A percentile compares a stretch with the other conserved stretches of the same genome.
These are phyloP conservation scores for Clarireedia sp. DNA, from an alignment of 2,329 filamentous ascomycete species.

Conservation along the genomic window DNA sequence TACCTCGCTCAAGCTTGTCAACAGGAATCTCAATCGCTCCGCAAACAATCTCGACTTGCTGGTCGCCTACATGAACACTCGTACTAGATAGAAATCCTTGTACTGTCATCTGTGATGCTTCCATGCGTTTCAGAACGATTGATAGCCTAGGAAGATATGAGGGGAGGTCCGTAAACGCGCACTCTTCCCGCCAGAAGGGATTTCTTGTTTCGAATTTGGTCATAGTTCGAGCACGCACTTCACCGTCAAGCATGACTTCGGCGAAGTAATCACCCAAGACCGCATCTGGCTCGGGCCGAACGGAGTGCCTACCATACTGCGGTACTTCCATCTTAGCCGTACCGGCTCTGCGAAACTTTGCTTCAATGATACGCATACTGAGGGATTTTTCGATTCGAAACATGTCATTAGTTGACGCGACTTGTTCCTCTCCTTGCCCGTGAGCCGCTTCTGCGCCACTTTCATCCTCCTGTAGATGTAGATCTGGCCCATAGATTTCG, in stretches of 20 bases:
- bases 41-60: constrained; percentile 44
- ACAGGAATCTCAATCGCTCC: constrained; percentile 70
- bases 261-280: constrained; percentile 64
- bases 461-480: constrained; percentile 12
- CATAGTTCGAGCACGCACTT: constrained; percentile 67
- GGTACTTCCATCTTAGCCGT: constrained; percentile 26
- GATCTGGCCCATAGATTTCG: constrained; percentile 61
- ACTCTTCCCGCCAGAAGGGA: constrained; percentile 74
- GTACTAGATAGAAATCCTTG: constrained; percentile 27
- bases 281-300: constrained; percentile 35
- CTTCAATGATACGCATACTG: constrained; percentile 51
- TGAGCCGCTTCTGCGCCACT: constrained; percentile 11
- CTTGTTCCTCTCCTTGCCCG: neutral
- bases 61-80: constrained; percentile 20
- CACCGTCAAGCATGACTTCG: constrained; percentile 72
- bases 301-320: constrained; percentile 17
- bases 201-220: constrained; percentile 63
- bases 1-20: constrained; percentile 67
- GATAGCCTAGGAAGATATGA: constrained; percentile 60
- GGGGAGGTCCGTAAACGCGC: constrained; percentile 68
- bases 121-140: constrained; percentile 61
- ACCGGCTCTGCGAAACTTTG: constrained; percentile 39
- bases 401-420: constrained; percentile 35
- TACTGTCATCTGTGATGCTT: constrained; percentile 26
- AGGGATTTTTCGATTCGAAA: constrained; percentile 58